phyloP scores from a whole-genome alignment of 352 stramenopile genomes.

The Phytopythium chamaehyphon region DNA sequence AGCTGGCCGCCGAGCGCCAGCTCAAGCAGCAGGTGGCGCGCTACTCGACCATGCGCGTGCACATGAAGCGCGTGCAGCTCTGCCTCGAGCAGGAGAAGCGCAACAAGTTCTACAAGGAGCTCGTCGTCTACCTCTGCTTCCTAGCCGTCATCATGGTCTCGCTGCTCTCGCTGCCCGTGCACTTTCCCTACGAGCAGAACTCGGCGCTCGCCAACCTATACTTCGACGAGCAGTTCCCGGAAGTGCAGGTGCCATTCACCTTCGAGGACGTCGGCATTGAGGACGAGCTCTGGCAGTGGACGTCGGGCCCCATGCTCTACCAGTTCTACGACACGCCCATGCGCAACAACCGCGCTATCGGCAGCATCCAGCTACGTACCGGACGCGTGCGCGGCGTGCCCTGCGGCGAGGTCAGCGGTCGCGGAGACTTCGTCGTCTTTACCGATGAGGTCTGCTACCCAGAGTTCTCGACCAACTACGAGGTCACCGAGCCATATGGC shows the following conservation, averaged over 20 bases:
- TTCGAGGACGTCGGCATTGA: slow-evolving; percentile 64
- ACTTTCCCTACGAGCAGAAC: slow-evolving; percentile 78
- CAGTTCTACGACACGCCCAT: slow-evolving; percentile 67
- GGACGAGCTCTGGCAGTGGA: slow-evolving; percentile 75
- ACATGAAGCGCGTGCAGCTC: slow-evolving; percentile 83
- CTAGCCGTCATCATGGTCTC: slow-evolving; percentile 56
- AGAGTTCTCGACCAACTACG: slow-evolving; percentile 35
- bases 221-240: slow-evolving; percentile 65
- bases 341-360: slow-evolving; percentile 57
- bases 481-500: slow-evolving; percentile 52
- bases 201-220: slow-evolving; percentile 46
- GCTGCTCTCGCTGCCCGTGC: slow-evolving; percentile 58
- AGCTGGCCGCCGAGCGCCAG: slow-evolving; percentile 29
- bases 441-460: slow-evolving; percentile 66
- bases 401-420: slow-evolving; percentile 37
- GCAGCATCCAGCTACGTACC: slow-evolving; percentile 60
- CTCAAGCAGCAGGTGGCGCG: slow-evolving; percentile 54
- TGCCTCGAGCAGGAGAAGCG: slow-evolving; percentile 78
- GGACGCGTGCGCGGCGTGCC: slow-evolving; percentile 49
- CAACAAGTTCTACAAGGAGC: slow-evolving; percentile 81
- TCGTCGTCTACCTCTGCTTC: slow-evolving; percentile 72
- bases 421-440: slow-evolving; percentile 67
- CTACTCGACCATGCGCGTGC: slow-evolving; percentile 79
- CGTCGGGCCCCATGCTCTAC: slow-evolving; percentile 52
- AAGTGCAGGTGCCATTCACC: slow-evolving; percentile 52